Evolutionary conservation across 2,329 filamentous ascomycete species (phyloP).

Genomic region (Lachnellula suecica): DNA sequence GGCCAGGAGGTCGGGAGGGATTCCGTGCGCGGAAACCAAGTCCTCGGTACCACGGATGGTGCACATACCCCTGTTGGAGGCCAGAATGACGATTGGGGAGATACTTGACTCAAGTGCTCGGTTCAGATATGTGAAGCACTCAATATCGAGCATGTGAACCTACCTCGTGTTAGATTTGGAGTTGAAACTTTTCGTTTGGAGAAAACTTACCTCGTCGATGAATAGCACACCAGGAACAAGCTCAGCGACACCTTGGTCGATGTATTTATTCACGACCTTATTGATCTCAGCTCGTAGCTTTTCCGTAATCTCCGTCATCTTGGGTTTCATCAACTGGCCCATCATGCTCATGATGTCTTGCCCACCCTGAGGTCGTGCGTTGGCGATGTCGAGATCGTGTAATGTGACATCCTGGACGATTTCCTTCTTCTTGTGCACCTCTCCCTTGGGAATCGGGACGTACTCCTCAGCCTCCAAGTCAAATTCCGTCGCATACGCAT

Average conservation of each 20-base stretch:
- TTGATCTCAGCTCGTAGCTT: slow-evolving; percentile 96
- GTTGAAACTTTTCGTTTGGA: background rate
- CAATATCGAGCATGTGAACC: slow-evolving; percentile 99
- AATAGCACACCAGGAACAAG: slow-evolving; percentile 97
- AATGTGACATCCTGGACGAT: slow-evolving; percentile 98
- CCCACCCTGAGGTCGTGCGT: slow-evolving; percentile 90
- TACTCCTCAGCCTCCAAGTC: slow-evolving; percentile 99
- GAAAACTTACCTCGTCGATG: slow-evolving; percentile 82
- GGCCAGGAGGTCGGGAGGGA: slow-evolving; percentile 89
- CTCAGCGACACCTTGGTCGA: slow-evolving; percentile 96
- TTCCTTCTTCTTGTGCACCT: slow-evolving; percentile 99
- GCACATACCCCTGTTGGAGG: slow-evolving; percentile 93
- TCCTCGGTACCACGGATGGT: slow-evolving; percentile 85
- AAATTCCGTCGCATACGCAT: slow-evolving; percentile 97
- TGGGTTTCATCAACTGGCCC: slow-evolving; percentile 99
- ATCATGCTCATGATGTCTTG: slow-evolving; percentile 99
- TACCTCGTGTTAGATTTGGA: slow-evolving; percentile 38
- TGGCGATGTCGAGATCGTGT: slow-evolving; percentile 94
- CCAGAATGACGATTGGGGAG: slow-evolving; percentile 94
- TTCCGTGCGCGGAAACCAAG: slow-evolving; percentile 84
- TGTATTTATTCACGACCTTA: slow-evolving; percentile 98
- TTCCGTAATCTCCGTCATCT: slow-evolving; percentile 99
- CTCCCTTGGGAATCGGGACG: slow-evolving; percentile 96
- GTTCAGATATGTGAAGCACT: slow-evolving; percentile 99
- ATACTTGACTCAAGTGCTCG: slow-evolving; percentile 94